Conservation (phyloP, 2,329 filamentous ascomycete species). For the Aspergillus sp. region DNA sequence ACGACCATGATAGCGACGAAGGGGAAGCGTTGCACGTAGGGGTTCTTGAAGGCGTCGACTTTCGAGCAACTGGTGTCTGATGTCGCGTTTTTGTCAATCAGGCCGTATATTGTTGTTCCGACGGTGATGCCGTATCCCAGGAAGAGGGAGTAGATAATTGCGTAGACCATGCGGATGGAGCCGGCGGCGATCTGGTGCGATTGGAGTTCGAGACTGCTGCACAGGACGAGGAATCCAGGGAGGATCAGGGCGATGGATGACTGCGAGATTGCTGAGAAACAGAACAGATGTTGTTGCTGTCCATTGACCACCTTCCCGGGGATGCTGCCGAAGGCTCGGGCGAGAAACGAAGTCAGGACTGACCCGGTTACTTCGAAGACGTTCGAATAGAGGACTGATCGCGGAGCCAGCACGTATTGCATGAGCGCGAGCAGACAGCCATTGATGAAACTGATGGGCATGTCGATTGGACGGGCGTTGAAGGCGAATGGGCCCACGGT, state of each 20-base stretch:
- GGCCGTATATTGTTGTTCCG: conserved; percentile 55
- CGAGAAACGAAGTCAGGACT: conserved; percentile 59
- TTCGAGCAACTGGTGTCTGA: conserved; percentile 40
- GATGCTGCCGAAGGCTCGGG: conserved; percentile 62
- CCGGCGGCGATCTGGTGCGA: conserved; percentile 61
- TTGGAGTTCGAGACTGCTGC: conserved; percentile 57
- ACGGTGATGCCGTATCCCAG: conserved; percentile 66
- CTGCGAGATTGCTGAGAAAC: conserved; percentile 63
- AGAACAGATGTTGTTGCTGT: conserved; percentile 45
- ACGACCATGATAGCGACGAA: conserved; percentile 67
- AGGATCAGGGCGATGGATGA: conserved; percentile 69
- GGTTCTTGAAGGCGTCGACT: conserved; percentile 41
- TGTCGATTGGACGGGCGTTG: conserved; percentile 64
- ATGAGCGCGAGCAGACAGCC: conserved; percentile 66
- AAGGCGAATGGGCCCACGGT: conserved; percentile 75
- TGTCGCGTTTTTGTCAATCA: conserved; percentile 49
- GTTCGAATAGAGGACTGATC: conserved; percentile 59
- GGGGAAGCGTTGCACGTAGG: conserved; percentile 50
- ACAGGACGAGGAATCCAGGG: conserved; percentile 58
- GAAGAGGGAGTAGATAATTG: conserved; percentile 65
- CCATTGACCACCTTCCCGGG: conserved; percentile 32
- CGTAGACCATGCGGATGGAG: conserved; percentile 65
- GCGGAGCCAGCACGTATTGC: conserved; percentile 65
- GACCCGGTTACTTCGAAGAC: conserved; percentile 58
- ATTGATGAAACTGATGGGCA: conserved; percentile 67